Evolutionary conservation across 768 basidiomycete genomes (phyloP), one percentile per base, ranked within the genome.

Genomic region (Pleurotus tuoliensis): DNA sequence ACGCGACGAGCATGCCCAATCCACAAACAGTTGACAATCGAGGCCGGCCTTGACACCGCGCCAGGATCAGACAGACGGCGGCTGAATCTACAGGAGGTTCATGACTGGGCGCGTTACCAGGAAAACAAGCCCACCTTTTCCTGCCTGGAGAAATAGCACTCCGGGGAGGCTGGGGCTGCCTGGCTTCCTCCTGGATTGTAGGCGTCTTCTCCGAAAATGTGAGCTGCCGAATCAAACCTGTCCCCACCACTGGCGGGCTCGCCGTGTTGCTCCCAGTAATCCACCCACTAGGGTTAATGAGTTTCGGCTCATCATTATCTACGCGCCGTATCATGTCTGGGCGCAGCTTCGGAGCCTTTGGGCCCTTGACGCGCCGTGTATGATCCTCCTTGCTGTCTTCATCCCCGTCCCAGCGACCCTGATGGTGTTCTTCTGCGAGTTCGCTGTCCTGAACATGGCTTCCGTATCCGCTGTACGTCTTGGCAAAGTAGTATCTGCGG

Each of bases 301-400:
- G 82, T 64, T 82, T 83, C 5, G 87, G 88, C 1, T 82, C 79
- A 47, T 78, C 80, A 56, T 89, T 82, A 11, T 11, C 30, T 75
- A 88, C 78, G 49, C 90, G 76, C 27, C 83, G 80, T 56, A 94
- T 92, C 90, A 92, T 92, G 55, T 90, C 84, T 22, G 87, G 74
- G 47, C 80, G 72, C 5, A 93, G 56, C 47, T 71, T 78, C 20
- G 18, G 67, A 61, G 13, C 62, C 60, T 61, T 60, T 38, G 51
- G 49, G 16, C 45, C 46, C 43, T 46, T 55, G 25, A 25, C n/a
- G 15, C 30, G 43, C 27, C 45, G 44, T 9, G 30, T 34, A n/a
- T 24, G 54, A 7, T 62, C 46, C 8, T 56, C 51, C 3, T 46
- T 30, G 47, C 30, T 58, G 3, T 61, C 55, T n/a, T 64, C 58